These are phyloP conservation scores for Gossypium stocksii DNA, from an alignment of 345 rosid species.

Conservation along the genomic window DNA sequence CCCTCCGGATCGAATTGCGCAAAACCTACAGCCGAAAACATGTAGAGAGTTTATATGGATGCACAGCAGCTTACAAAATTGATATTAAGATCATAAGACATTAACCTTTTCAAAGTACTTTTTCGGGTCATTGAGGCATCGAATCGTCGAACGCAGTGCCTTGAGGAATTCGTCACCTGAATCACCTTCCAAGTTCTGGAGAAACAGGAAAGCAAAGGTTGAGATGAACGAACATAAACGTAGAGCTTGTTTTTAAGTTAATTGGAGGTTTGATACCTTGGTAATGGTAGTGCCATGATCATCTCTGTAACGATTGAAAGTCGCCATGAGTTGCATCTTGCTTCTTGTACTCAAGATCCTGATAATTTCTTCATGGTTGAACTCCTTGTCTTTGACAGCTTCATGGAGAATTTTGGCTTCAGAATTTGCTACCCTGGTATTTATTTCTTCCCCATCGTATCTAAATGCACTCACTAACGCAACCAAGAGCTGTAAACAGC, in stretches of 20 bases:
- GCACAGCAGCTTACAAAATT: too few relatives aligned
- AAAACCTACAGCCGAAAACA: constrained; percentile 18
- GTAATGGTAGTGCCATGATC: constrained; percentile 44
- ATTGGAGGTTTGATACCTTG: constrained; percentile 28
- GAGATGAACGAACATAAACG: background rate
- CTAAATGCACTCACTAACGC: constrained; percentile 51
- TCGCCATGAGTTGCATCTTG: constrained; percentile 53
- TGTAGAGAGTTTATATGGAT: too few relatives aligned
- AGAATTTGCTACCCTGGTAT: constrained; percentile 31
- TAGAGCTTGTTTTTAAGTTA: background rate
- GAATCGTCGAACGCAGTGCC: constrained; percentile 34
- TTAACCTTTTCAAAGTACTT: constrained; percentile 50
- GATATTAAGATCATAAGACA: too few relatives aligned
- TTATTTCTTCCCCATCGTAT: constrained; percentile 50
- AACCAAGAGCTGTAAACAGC: constrained; percentile 43
- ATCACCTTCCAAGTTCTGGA: constrained; percentile 24
- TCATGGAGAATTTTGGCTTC: constrained; percentile 52
- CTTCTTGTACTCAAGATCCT: constrained; percentile 61
- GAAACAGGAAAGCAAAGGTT: background rate
- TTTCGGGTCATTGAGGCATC: constrained; percentile 40
- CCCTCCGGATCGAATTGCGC: constrained; percentile 32
- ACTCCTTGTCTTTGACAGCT: constrained; percentile 39
- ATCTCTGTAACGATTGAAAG: constrained; percentile 55
- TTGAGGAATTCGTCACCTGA: constrained; percentile 13
- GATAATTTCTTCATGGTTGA: constrained; percentile 49